Evolutionary conservation across 2,329 filamentous ascomycete species (phyloP).

Genomic region (Thelonectria discophora): DNA sequence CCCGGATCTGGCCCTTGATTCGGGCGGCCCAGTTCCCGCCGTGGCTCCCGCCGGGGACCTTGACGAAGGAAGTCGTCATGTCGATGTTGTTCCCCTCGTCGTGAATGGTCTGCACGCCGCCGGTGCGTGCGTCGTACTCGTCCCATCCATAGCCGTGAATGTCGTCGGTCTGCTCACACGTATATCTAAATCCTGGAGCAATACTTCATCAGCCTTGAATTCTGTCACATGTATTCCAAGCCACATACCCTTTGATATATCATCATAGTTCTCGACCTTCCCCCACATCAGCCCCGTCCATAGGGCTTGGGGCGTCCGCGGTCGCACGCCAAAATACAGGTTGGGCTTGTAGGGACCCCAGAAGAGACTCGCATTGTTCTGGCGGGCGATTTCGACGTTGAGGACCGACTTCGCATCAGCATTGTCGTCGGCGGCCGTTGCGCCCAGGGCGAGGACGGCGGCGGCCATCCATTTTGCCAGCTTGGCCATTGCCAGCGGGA

Average conservation of each 20-base stretch:
- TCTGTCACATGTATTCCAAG: conserved; percentile 14
- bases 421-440: conserved; percentile 40
- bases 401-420: conserved; percentile 49
- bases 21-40: conserved; percentile 93
- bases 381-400: conserved; percentile 58
- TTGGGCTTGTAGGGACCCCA: conserved; percentile 97
- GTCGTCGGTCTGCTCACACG: conserved; percentile 93
- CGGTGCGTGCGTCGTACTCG: conserved; percentile 88
- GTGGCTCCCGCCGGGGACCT: conserved; percentile 83
- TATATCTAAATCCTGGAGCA: conserved; percentile 80
- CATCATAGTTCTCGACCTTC: conserved; percentile 79
- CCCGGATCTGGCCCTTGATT: conserved; percentile 81
- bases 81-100: conserved; percentile 89
- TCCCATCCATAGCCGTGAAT: conserved; percentile 99
- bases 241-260: conserved; percentile 76
- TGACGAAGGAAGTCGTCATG: conserved; percentile 92
- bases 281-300: conserved; percentile 89
- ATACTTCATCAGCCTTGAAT: neutral
- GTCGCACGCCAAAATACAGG: conserved; percentile 90
- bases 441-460: conserved; percentile 42
- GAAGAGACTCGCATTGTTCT: conserved; percentile 84
- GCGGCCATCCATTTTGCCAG: conserved; percentile 45
- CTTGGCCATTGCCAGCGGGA: conserved; percentile 42
- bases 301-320: conserved; percentile 82
- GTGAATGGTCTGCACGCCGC: conserved; percentile 89